Evolutionary conservation across 2,329 filamentous ascomycete genomes (phyloP).

Genomic region (Thelonectria blattea): DNA sequence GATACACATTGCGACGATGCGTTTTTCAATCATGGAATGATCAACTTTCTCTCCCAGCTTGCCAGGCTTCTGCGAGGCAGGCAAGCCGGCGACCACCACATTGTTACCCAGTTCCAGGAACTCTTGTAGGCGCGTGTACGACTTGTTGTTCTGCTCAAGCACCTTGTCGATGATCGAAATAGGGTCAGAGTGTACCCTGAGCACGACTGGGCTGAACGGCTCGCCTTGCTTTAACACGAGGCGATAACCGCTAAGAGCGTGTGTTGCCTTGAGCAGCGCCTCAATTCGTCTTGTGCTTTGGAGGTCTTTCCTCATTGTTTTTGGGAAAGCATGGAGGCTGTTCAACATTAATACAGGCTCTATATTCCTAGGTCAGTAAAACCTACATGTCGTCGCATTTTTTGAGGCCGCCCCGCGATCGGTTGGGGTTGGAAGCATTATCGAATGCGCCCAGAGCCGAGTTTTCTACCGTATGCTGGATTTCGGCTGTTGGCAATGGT

Average conservation of each 20-base stretch:
- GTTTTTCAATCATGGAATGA: conserved; percentile 59
- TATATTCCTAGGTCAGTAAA: not conserved
- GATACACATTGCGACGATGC: conserved; percentile 81
- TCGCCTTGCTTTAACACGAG: conserved; percentile 80
- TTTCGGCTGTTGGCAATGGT: conserved; percentile 54
- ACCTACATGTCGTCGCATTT: conserved; percentile 77
- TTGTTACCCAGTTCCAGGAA: conserved; percentile 72
- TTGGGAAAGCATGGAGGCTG: conserved; percentile 69
- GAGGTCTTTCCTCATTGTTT: conserved; percentile 58
- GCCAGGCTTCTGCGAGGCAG: conserved; percentile 22
- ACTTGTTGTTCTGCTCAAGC: conserved; percentile 75
- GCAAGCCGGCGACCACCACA: conserved; percentile 66
- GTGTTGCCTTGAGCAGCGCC: conserved; percentile 73
- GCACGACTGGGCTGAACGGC: conserved; percentile 77
- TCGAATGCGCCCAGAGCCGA: conserved; percentile 76
- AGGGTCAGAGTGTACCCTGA: conserved; percentile 79
- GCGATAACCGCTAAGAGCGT: conserved; percentile 76
- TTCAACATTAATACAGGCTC: conserved; percentile 30
- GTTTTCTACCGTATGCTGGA: conserved; percentile 67
- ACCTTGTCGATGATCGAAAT: conserved; percentile 75
- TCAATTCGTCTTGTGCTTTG: conserved; percentile 62
- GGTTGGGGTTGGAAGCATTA: conserved; percentile 82
- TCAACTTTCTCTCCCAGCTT: conserved; percentile 37
- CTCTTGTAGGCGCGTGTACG: conserved; percentile 77
- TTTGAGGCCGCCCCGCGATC: conserved; percentile 76